Conservation (phyloP, 1,284 basidiomycete species). For the Albatrellus sp. region DNA sequence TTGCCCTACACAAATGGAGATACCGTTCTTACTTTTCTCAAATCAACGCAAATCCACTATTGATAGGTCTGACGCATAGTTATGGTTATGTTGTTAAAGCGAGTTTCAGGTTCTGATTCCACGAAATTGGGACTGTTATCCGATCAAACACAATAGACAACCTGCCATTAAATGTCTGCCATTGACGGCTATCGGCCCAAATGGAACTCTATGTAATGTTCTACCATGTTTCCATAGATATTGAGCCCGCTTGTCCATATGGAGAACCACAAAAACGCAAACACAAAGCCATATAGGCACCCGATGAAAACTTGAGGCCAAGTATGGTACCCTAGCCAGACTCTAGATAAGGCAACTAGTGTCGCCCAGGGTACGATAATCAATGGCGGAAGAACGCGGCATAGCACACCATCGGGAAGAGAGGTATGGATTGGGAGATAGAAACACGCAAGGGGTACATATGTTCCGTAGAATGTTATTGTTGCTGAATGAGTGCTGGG, state of each 20-base stretch:
- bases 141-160: too few species aligned
- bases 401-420: conserved; percentile 22
- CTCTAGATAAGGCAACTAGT: conserved; percentile 52
- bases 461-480: conserved; percentile 61
- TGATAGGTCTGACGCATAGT: too few species aligned
- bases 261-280: conserved; percentile 48
- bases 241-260: conserved; percentile 33
- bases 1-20: not conserved
- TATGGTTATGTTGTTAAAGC: too few species aligned
- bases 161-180: not conserved
- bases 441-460: conserved; percentile 46
- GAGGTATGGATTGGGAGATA: conserved; percentile 40
- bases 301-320: conserved; percentile 65
- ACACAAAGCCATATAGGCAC: conserved; percentile 39
- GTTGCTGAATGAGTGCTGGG: conserved; percentile 79
- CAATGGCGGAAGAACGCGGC: conserved; percentile 29
- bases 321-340: conserved; percentile 78
- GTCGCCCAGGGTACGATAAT: conserved; percentile 42
- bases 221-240: conserved; percentile 15
- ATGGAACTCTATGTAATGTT: conserved; percentile 7
- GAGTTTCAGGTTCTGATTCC: too few species aligned
- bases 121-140: too few species aligned
- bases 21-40: too few species aligned
- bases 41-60: too few species aligned
- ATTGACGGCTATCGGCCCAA: conserved; percentile 3